A percentile compares a stretch with the other conserved stretches of the same genome.
phyloP scores from a whole-genome alignment of 805 yeast genomes.

The Starmerella khaoyaiensis region DNA sequence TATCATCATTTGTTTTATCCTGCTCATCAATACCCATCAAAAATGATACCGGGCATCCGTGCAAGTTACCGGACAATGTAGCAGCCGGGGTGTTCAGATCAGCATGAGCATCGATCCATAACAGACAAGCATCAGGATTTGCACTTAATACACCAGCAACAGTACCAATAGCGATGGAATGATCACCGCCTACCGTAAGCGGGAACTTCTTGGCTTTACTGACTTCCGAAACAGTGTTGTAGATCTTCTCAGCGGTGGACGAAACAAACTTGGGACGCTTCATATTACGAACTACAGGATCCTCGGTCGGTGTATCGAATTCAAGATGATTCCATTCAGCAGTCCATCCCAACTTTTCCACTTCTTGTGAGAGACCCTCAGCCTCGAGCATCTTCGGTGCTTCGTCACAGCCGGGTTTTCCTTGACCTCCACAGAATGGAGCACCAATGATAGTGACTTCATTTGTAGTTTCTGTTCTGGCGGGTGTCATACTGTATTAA shows the following conservation, averaged over 20 bases:
- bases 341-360: conserved; percentile 63
- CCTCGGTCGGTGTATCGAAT: conserved; percentile 28
- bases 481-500: too few species aligned
- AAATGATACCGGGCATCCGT: conserved; percentile 93
- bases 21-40: conserved; percentile 62
- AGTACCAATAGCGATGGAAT: conserved; percentile 89
- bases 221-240: conserved; percentile 43
- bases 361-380: conserved; percentile 53
- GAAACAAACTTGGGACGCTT: conserved; percentile 72
- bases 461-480: too few species aligned
- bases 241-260: conserved; percentile 51
- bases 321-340: conserved; percentile 32
- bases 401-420: conserved; percentile 80
- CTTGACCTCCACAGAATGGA: conserved; percentile 94
- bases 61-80: conserved; percentile 80
- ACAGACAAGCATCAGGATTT: conserved; percentile 74
- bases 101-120: conserved; percentile 98
- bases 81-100: conserved; percentile 83
- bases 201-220: conserved; percentile 46
- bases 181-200: conserved; percentile 90
- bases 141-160: conserved; percentile 67
- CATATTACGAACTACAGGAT: conserved; percentile 43
- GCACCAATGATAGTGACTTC: conserved; percentile 47
- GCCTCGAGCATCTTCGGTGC: conserved; percentile 78
- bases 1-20: conserved; percentile 53